Base-by-base conservation (phyloP, 2,329 filamentous ascomycete genomes). In the Clonostachys rosea region DNA sequence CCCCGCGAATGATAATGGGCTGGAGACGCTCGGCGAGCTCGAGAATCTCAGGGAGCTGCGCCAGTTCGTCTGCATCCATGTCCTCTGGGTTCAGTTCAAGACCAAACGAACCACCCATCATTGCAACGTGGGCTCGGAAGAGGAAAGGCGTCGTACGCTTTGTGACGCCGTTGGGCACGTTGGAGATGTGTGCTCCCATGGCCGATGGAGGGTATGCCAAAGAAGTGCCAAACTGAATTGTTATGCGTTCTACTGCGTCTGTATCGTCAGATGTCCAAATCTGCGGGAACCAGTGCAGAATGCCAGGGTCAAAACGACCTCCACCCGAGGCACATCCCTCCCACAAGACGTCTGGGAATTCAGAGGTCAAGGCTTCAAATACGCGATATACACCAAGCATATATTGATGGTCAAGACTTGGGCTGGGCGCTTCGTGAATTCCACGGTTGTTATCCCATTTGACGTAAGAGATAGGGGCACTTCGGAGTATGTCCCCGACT, bases 381-480 rank as follows among this genome's bases (percentile, higher is more conserved):
- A 86, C 79, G 43, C 66, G 74, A 58, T 86, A 86, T 45, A 86
- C 60, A 5, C 83, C 83, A 0, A 86, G 66, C 55, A 86, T 84
- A 59, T 86, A 85, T 2, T 68, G 63, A 56, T 86, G 80, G 52
- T 75, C 66, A 6, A 71, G 74, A 1, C 71, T 68, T 0, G 81
- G 79, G 0, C 68, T 70, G 0, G 79, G 64, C 42, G 72, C 71
- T 59, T 86, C 81, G 56, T 85, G 79, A 40, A 84, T 81, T 1
- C 74, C 81, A 6, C 83, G 69, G 62, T 86, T 86, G 60, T 84
- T 83, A 52, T 86, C 83, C 83, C 82, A 86, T 53, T 86, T 86
- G 50, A 86, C 73, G 50, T 86, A 86, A 10, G 65, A 63, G 42
- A 86, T 76, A 20, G 76, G 66, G 0, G 74, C 72, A 2, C 67